Base-by-base conservation (phyloP, 1,284 basidiomycete genomes). In the Fomitopsis pinicola region DNA sequence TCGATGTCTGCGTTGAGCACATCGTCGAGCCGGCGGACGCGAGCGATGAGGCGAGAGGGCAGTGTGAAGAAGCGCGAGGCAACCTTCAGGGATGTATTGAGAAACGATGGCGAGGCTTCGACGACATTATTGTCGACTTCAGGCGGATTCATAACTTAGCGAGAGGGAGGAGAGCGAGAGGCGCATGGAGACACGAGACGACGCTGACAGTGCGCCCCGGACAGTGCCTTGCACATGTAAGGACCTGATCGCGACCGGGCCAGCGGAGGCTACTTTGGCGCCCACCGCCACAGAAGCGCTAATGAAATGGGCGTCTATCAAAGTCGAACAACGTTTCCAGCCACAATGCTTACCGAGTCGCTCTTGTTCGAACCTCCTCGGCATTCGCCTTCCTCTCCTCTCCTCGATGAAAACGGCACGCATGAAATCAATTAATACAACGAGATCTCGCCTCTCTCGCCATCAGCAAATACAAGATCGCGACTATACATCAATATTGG, bases 41-140 rank as follows among this genome's bases (percentile, higher is more conserved):
- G 73, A n/a, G 76, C 73, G 9, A 83, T 67, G 5, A 80, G 65
- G 42, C 78, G 76, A 48, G 77, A 77, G 2, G 82, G 79, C 55
- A 80, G 72, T 17, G 72, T 62, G 48, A 81, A 64, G 56, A 81
- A 73, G 35, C 70, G 75, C 45, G 78, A 66, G 45, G 79, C 80
- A 62, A 79, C 62, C 60, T 67, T 70, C 54, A 68, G 63, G 55
- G 63, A 67, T 10, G 67, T 61, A 58, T 68, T 68, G 65, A 68
- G 63, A 52, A 70, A 58, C 7, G 19, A 22, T 17, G 57, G 42
- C 12, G 26, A 28, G 12, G 36, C 36, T 8, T 59, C 46, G 17
- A 45, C 14, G 28, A 26, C 40, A 52, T 52, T 40, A 36, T 26
- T 15, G 38, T 40, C 36, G 35, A 54, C 35, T 35, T 36, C 52